Base-by-base conservation (phyloP, 2,329 filamentous ascomycete genomes). In the Neonectria magnoliae region DNA sequence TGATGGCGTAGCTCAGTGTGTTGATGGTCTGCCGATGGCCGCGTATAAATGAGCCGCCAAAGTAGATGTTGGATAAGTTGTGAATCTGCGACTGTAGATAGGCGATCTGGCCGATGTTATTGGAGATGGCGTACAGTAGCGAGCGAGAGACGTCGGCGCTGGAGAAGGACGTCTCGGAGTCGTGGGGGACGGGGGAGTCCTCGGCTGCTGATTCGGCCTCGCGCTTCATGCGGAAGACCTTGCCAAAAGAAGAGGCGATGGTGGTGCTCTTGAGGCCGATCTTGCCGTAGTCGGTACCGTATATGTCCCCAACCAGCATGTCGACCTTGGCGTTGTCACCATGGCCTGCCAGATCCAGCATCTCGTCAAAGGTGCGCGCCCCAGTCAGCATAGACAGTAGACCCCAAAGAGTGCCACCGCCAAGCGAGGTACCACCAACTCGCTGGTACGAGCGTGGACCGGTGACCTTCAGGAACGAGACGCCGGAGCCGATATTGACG, bases 1-100 rank as follows among this genome's bases (percentile, higher is more conserved):
- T 93, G 81, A 99, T 98, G 76, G 95, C 96, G 76, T 97, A 99
- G 60, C 92, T 94, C 10, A 99, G 84, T 0, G 96, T 98, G 79
- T 98, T 97, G 88, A 99, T 99, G 13, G 96, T 99, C 81, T 98
- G 96, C 16, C 92, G 90, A 79, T 99, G 96, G 44, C 96, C 96
- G 45, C 96, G 90, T 76, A 99, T 98, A 77, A 98, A 99, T 7
- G 92, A 96, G 25, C 96, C 96, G 22, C 96, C 96, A 79, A 99
- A 99, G 82, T 99, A 99, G 66, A 99, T 98, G 75, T 95, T 90
- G 68, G 93, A 91, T 27, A 98, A 84, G 50, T 91, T 88, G 81
- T 99, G 95, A 76, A 97, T 96, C 78, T 98, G 94, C 6, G 93
- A 96, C 77, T 98, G 96, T n/a, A 99, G 85, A 78, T 96, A 98